phyloP scores from a whole-genome alignment of 108 stramenopile species.

The Cyclotella distinguenda region DNA sequence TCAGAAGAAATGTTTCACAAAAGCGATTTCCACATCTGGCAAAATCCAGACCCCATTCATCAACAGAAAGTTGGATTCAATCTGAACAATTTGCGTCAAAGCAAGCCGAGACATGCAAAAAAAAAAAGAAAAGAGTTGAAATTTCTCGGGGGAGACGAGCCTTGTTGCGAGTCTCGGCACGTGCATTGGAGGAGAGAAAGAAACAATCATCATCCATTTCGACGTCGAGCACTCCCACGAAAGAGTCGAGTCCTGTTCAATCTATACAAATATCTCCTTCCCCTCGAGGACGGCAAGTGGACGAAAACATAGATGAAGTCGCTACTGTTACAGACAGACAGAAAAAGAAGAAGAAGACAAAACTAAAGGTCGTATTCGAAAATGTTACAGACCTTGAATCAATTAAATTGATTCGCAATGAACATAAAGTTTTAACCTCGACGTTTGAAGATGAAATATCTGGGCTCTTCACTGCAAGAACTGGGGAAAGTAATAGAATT shows the following conservation, averaged over 20 bases:
- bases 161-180: slow-evolving; percentile 58
- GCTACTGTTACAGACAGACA: background rate
- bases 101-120: background rate
- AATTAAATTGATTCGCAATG: slow-evolving; percentile 1
- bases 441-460: slow-evolving; percentile 33
- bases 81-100: slow-evolving; percentile 12
- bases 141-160: slow-evolving; percentile 65
- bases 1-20: slow-evolving; percentile 27
- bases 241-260: background rate
- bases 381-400: slow-evolving; percentile 11
- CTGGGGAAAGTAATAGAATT: slow-evolving; percentile 1
- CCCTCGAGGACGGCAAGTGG: background rate
- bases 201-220: background rate
- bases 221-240: background rate
- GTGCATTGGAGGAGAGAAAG: slow-evolving; percentile 49
- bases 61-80: background rate
- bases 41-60: background rate
- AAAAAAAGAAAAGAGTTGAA: slow-evolving; percentile 8
- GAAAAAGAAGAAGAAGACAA: slow-evolving; percentile 29
- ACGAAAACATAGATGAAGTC: background rate
- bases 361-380: slow-evolving; percentile 32
- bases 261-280: no score
- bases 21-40: slow-evolving; percentile 36
- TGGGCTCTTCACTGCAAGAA: slow-evolving; percentile 27
- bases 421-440: background rate